Conservation (phyloP, 2,329 filamentous ascomycete species). For the Decorospora gaudefroyi region DNA sequence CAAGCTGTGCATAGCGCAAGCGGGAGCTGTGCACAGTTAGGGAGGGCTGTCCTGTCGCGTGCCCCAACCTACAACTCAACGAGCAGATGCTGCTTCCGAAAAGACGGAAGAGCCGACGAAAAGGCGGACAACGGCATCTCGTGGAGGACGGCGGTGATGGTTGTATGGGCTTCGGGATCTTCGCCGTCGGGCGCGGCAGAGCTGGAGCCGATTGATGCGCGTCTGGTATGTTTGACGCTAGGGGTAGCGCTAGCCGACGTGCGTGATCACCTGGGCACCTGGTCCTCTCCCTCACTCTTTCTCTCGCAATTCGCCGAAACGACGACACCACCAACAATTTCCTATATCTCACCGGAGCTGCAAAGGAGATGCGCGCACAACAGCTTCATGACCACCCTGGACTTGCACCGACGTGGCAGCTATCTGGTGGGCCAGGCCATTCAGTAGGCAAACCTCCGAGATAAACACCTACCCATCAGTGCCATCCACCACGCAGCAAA, state of each 20-base stretch:
- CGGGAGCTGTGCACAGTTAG: slow-evolving; percentile 64
- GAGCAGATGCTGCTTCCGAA: slow-evolving; percentile 76
- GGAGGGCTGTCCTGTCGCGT: slow-evolving; percentile 19
- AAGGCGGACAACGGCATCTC: slow-evolving; percentile 34
- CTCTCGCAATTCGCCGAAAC: slow-evolving; percentile 1
- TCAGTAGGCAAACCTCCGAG: neutral
- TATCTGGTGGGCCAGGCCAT: neutral
- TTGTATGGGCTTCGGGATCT: slow-evolving; percentile 9
- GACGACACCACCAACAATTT: slow-evolving; percentile 8
- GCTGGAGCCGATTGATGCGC: slow-evolving; percentile 3
- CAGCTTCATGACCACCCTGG: slow-evolving; percentile 2
- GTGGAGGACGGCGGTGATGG: slow-evolving; percentile 10
- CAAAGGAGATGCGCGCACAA: slow-evolving; percentile 26
- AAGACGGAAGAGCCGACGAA: slow-evolving; percentile 46
- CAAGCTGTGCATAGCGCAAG: slow-evolving; percentile 78
- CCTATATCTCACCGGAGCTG: slow-evolving; percentile 1
- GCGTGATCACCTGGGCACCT: slow-evolving; percentile 8
- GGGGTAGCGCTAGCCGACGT: slow-evolving; percentile 21
- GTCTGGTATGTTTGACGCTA: slow-evolving; percentile 14
- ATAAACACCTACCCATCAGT: neutral
- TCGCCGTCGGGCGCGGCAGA: slow-evolving; percentile 4
- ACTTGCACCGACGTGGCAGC: slow-evolving; percentile 23
- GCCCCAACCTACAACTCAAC: slow-evolving; percentile 72
- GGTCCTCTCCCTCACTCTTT: slow-evolving; percentile 1
- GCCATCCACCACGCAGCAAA: neutral